Conservation (phyloP, 148 eudicot genomes). For the Mesembryanthemum crystallinum region DNA sequence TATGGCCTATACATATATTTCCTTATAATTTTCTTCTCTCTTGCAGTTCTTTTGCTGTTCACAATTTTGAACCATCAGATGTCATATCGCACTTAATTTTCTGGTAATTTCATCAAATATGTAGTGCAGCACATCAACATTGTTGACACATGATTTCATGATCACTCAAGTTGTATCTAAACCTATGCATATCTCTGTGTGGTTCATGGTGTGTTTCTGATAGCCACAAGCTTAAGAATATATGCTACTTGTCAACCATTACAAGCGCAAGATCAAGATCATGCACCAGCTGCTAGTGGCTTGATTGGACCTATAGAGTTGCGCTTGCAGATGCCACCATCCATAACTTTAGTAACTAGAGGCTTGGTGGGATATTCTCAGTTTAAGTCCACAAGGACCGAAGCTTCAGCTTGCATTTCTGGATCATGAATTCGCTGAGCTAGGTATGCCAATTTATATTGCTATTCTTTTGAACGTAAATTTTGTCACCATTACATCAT, state of each 20-base stretch:
- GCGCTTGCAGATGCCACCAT: constrained; percentile 47
- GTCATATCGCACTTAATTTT: constrained; percentile 49
- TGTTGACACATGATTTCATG: neutral
- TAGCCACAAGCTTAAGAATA: constrained; percentile 43
- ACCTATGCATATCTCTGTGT: constrained; percentile 41
- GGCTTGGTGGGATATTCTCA: too few species aligned
- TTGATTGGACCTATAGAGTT: constrained; percentile 39
- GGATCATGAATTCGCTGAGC: constrained; percentile 46
- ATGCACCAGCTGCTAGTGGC: constrained; percentile 37
- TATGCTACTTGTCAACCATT: constrained; percentile 47
- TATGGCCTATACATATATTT: neutral
- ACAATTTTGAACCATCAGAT: constrained; percentile 42
- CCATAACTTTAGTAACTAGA: constrained; percentile 41
- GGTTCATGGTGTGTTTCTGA: constrained; percentile 39
- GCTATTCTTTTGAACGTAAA: neutral
- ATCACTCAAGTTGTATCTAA: constrained; percentile 9
- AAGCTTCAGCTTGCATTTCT: constrained; percentile 50
- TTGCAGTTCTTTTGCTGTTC: constrained; percentile 45
- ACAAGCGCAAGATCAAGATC: constrained; percentile 48
- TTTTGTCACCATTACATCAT: neutral
- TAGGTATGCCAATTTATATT: constrained; percentile 24
- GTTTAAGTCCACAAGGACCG: constrained; percentile 42
- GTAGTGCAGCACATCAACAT: neutral
- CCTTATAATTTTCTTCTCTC: neutral
- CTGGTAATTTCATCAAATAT: constrained; percentile 31